Evolutionary conservation across 1,284 basidiomycete genomes (phyloP), one percentile per base, ranked within the genome.

Genomic region (Cystobasidium sp.): DNA sequence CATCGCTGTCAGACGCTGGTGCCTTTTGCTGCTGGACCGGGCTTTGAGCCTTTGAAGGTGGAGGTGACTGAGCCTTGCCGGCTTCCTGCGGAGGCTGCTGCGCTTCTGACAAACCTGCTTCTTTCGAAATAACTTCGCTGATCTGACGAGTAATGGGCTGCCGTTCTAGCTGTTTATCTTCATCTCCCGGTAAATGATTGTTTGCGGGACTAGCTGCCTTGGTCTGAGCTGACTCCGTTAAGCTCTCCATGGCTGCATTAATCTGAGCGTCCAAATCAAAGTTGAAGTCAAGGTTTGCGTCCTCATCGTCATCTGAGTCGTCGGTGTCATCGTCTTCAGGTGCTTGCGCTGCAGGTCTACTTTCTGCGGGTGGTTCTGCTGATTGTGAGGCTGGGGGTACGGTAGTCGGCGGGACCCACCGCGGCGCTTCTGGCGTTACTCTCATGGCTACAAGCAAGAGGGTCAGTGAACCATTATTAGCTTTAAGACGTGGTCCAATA

Each of bases 261-360:
- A 71, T 56, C 47, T 71, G 69, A 3, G 69, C 69, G 44, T 73
- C 70, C 8, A 71, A 59, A 22, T 71, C 69, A 43, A 73, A 73
- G n/a, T 44, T 55, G 52, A 52, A 62, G 9, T 43, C 63, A 10
- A 55, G 22, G n/a, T 59, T 53, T 37, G 24, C 51, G 2, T 66
- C 70, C 9, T 73, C 43, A 24, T 71, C 59, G 20, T 71, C 69
- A 46, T 69, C 68, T 24, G 41, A 22, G 24, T 43, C 49, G 41
- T 71, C 61, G 44, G 46, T 47, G 9, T 58, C 44, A 9, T 39
- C 44, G 14, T 58, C 31, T 5, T 69, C 9, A 41, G 8, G n/a
- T 22, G 20, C 43, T 41, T 56, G n/a, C 37, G 20, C 37, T 10
- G 24, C 58, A 41, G 16, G 6, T 43, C 9, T 41, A 52, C 49